phyloP scores from a whole-genome alignment of 306 rosid genomes.

The Prunus campanulata region DNA sequence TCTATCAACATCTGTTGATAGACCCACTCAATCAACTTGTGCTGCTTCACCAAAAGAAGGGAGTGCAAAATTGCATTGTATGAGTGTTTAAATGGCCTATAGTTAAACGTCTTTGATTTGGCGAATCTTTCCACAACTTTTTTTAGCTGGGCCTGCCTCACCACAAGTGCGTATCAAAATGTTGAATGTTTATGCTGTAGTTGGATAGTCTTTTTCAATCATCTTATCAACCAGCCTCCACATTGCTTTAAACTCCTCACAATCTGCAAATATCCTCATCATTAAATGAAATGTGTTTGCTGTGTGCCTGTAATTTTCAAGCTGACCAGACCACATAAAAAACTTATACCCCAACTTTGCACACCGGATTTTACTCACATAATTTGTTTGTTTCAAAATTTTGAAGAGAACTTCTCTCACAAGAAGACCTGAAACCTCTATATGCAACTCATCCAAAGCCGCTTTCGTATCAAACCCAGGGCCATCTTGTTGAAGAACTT shows the following conservation, averaged over 20 bases:
- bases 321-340: constrained; percentile 76
- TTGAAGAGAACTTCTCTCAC: constrained; percentile 77
- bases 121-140: constrained; percentile 68
- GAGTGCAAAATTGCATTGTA: constrained; percentile 75
- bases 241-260: constrained; percentile 81
- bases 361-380: constrained; percentile 56
- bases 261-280: constrained; percentile 81
- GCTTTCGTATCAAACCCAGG: constrained; percentile 68
- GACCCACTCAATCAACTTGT: constrained; percentile 90
- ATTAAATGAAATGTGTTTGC: constrained; percentile 59
- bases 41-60: constrained; percentile 62
- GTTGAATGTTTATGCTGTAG: constrained; percentile 63
- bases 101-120: constrained; percentile 69
- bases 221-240: constrained; percentile 88
- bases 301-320: constrained; percentile 55
- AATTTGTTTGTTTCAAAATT: constrained; percentile 48
- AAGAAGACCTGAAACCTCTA: constrained; percentile 67
- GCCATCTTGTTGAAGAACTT: constrained; percentile 65
- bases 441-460: constrained; percentile 56
- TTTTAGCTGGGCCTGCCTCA: constrained; percentile 72
- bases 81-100: constrained; percentile 74
- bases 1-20: constrained; percentile 76
- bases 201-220: constrained; percentile 63
- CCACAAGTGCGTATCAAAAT: constrained; percentile 77
- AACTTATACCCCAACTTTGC: constrained; percentile 78